phyloP scores from a whole-genome alignment of 805 yeast species.

The Kuraishia cidri region DNA sequence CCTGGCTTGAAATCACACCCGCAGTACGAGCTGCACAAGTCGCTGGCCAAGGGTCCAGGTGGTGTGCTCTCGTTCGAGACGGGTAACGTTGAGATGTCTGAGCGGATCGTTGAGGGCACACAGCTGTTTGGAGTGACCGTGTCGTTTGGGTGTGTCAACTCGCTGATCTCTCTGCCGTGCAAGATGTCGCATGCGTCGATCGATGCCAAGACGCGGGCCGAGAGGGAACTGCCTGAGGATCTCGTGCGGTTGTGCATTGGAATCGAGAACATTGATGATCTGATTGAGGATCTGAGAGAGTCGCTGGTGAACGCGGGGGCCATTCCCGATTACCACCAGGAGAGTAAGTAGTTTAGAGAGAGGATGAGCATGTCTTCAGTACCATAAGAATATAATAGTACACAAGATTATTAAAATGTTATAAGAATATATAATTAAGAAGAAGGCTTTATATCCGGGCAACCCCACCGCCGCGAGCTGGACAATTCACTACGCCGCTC shows the following conservation, averaged over 20 bases:
- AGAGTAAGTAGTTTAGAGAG: too few relatives aligned
- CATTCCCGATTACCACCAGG: too few relatives aligned
- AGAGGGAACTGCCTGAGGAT: slow-evolving; percentile 89
- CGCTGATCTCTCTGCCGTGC: slow-evolving; percentile 89
- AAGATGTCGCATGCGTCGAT: slow-evolving; percentile 97
- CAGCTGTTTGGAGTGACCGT: slow-evolving; percentile 83
- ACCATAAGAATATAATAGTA: background rate
- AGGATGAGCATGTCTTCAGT: too few relatives aligned
- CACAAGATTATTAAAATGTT: too few relatives aligned
- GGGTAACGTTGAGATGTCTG: slow-evolving; percentile 57
- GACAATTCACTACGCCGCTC: too few relatives aligned
- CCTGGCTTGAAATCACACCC: slow-evolving; percentile 83
- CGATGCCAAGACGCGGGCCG: slow-evolving; percentile 77
- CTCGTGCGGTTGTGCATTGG: slow-evolving; percentile 86
- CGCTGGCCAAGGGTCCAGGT: slow-evolving; percentile 78
- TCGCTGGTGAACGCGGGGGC: too few relatives aligned
- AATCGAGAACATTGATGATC: slow-evolving; percentile 74
- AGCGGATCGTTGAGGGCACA: slow-evolving; percentile 66
- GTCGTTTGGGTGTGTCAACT: slow-evolving; percentile 90
- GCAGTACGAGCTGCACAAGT: slow-evolving; percentile 68
- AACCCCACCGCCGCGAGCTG: too few relatives aligned
- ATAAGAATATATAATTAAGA: too few relatives aligned
- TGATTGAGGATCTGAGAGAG: slow-evolving; percentile 77
- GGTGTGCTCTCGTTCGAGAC: slow-evolving; percentile 89
- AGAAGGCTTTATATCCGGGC: too few relatives aligned